Base-by-base conservation (phyloP, 345 rosid genomes). In the Gossypium arboreum region DNA sequence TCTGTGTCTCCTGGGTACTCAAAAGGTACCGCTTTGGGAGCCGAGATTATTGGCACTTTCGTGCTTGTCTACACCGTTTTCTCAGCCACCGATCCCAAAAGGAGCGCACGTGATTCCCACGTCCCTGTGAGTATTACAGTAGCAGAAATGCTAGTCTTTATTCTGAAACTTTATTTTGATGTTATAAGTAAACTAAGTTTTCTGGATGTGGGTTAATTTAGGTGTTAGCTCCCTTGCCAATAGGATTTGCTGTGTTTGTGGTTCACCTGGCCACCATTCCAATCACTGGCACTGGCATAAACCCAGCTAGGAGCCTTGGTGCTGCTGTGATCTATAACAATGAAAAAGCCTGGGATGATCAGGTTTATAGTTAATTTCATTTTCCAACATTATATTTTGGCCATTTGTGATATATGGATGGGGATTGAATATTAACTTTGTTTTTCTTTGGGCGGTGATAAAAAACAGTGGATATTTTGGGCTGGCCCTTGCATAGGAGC, bases 81-180 rank as follows among this genome's bases (percentile, higher is more conserved):
- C 84, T 88, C 92, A 0, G 92, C 90, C 81, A 88, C 92, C 22
- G 90, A 88, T 47, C 86, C 90, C 56, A 88, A 88, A 77, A 75
- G 92, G 75, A 88, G 60, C 55, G 88, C 89, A 29, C 82, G 90
- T 39, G 90, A 86, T 82, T 84, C 84, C 62, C 85, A 86, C 70
- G 74, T 86, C 25, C 90, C 90, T 8, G 86, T 88, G 67, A 76
- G 75, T 72, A 7, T 29, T 17, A 70, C 3, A 17, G 17, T 69
- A 69, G 44, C 63, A 51, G 47, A 25, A 12, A 70, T 8, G 7
- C 59, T 20, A 41, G 25, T 43, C 7, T 47, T 65, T 61, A 12
- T 12, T 27, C 65, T 27, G 65, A 67, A 45, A 47, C 18, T 39
- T 67, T 43, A 20, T 10, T 12, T 45, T 22, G 3, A n/a, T 66